Evolutionary conservation across 495 filamentous ascomycete species (phyloP).

Genomic region (Oleoguttula mirabilis): DNA sequence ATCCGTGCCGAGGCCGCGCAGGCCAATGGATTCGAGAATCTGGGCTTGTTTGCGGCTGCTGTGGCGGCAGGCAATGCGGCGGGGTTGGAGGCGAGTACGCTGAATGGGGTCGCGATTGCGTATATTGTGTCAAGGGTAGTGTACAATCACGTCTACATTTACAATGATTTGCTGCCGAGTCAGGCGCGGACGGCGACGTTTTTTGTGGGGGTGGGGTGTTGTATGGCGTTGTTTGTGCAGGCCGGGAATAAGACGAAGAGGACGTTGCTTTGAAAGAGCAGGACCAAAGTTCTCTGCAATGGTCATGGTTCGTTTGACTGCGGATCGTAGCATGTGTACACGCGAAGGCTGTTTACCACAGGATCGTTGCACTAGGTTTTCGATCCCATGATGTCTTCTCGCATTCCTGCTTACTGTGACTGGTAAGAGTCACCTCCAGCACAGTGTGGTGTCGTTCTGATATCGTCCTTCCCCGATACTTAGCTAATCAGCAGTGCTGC

Average conservation of each 20-base stretch:
- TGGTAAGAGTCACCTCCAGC: no score
- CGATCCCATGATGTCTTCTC: no score
- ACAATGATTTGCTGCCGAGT: conserved; percentile 28
- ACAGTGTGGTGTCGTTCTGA: no score
- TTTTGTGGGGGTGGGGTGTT: conserved; percentile 24
- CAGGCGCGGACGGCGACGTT: conserved; percentile 31
- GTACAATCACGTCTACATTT: conserved; percentile 39
- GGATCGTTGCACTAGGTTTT: no score
- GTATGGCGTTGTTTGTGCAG: conserved; percentile 33
- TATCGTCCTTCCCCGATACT: no score
- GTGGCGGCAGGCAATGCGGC: conserved; percentile 41
- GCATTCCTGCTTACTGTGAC: no score
- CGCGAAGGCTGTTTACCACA: no score
- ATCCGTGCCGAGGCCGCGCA: conserved; percentile 37
- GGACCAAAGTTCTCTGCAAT: no score
- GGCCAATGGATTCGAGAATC: conserved; percentile 39
- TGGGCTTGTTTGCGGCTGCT: conserved; percentile 38
- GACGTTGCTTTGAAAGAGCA: conserved; percentile 5
- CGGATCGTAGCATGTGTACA: no score
- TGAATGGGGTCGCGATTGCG: conserved; percentile 33
- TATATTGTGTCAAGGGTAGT: conserved; percentile 33
- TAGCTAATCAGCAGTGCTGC: no score
- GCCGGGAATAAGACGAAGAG: conserved; percentile 26
- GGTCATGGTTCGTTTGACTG: no score
- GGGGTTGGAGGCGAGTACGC: conserved; percentile 20